Percentiles rank a stretch among this genome's conserved stretches.
Conservation (phyloP, 306 rosid species). For the Quillaja saponaria region DNA sequence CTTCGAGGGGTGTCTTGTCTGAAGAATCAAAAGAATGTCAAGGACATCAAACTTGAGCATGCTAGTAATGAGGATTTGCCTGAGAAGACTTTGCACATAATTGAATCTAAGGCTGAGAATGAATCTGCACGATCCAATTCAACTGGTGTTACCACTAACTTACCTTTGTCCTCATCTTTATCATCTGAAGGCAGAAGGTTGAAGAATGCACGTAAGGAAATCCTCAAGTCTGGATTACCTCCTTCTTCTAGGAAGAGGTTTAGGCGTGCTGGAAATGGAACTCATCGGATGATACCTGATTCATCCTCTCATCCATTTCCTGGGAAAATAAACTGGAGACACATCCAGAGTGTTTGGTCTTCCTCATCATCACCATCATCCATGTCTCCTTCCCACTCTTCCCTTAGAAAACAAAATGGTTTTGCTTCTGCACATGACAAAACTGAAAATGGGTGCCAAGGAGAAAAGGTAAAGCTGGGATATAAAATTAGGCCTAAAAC, state of each 20-base stretch:
- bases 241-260: conserved; percentile 43
- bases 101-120: conserved; percentile 42
- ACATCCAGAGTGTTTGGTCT: conserved; percentile 19
- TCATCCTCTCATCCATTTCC: conserved; percentile 12
- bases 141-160: conserved; percentile 29
- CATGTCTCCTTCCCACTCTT: conserved; percentile 24
- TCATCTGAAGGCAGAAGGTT: conserved; percentile 33
- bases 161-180: conserved; percentile 33
- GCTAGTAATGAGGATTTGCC: conserved; percentile 35
- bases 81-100: conserved; percentile 45
- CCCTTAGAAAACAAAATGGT: conserved; percentile 37
- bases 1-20: conserved; percentile 18
- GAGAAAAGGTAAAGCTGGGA: conserved; percentile 38
- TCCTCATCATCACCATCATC: conserved; percentile 31
- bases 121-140: conserved; percentile 31
- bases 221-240: conserved; percentile 22
- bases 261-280: conserved; percentile 36
- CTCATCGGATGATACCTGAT: conserved; percentile 10
- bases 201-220: conserved; percentile 36
- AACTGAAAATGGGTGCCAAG: conserved; percentile 17
- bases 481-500: conserved; percentile 41
- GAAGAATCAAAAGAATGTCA: conserved; percentile 26
- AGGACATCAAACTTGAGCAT: conserved; percentile 32
- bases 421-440: conserved; percentile 28
- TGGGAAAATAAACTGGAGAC: conserved; percentile 40